A percentile compares a stretch with the other conserved stretches of the same genome.
Evolutionary conservation across 495 filamentous ascomycete species (phyloP).

Genomic region (Penicillium angulare): DNA sequence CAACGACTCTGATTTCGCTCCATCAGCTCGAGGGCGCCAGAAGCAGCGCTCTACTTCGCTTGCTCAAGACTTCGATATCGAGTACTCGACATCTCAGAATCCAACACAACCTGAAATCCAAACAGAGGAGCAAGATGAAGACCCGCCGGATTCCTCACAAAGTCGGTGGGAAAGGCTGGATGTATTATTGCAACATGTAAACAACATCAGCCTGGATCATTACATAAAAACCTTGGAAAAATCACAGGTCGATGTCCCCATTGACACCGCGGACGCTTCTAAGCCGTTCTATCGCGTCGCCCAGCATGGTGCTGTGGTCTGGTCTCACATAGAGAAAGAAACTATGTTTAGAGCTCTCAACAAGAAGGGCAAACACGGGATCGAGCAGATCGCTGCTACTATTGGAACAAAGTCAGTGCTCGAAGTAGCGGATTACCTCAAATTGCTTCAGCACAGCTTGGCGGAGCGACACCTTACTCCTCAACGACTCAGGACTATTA

Average conservation of each 20-base stretch:
- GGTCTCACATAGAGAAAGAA: constrained; percentile 69
- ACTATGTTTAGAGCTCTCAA: constrained; percentile 63
- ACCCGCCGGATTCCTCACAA: not conserved
- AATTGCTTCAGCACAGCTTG: constrained; percentile 54
- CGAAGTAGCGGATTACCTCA: constrained; percentile 69
- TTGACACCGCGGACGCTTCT: constrained; percentile 1
- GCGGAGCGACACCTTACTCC: constrained; percentile 30
- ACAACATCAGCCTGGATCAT: constrained; percentile 10
- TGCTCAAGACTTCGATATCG: not conserved
- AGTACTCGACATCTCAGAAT: not conserved
- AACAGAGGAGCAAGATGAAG: not conserved
- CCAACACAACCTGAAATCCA: not conserved
- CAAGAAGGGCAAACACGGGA: constrained; percentile 59
- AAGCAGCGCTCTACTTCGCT: constrained; percentile 11
- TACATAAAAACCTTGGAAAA: constrained; percentile 63
- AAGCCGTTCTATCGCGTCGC: constrained; percentile 29
- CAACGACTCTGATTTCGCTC: constrained; percentile 27
- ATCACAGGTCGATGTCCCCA: constrained; percentile 44
- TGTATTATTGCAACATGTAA: constrained; percentile 5
- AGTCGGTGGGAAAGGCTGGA: constrained; percentile 3
- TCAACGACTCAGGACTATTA: constrained; percentile 20
- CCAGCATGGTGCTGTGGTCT: constrained; percentile 65
- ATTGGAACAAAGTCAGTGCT: constrained; percentile 71
- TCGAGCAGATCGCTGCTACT: constrained; percentile 56
- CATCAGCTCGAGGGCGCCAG: not conserved